phyloP scores from a whole-genome alignment of 2,329 filamentous ascomycete genomes.

The Kalmusia sp. region DNA sequence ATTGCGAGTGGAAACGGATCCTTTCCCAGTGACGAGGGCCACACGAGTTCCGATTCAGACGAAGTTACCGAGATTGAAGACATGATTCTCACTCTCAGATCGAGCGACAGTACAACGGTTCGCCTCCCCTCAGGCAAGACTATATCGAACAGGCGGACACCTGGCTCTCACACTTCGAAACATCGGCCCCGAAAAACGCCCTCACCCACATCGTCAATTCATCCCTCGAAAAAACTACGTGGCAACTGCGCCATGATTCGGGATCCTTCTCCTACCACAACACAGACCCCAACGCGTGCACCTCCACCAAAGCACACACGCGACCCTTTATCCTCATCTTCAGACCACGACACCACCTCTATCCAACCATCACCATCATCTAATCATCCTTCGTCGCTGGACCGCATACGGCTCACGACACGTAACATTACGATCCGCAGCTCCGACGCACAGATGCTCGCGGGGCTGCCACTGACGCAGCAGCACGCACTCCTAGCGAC shows the following conservation, averaged over 20 bases:
- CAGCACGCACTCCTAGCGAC: neutral
- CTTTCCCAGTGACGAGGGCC: neutral
- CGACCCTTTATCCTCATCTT: neutral
- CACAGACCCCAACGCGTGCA: neutral
- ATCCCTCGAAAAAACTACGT: neutral
- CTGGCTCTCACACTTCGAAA: neutral
- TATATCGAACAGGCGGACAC: neutral
- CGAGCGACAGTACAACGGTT: neutral
- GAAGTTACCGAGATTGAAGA: neutral
- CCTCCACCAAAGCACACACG: neutral
- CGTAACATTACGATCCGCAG: neutral
- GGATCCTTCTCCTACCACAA: neutral
- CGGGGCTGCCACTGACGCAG: neutral
- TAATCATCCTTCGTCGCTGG: too few relatives aligned
- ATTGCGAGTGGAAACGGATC: neutral
- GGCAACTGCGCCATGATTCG: neutral
- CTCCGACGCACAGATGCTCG: neutral
- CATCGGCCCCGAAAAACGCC: neutral
- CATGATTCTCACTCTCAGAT: too few relatives aligned
- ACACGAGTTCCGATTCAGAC: neutral
- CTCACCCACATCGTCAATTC: neutral
- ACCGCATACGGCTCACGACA: neutral
- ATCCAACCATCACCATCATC: neutral
- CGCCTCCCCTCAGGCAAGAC: neutral
- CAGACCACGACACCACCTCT: neutral